phyloP scores from a whole-genome alignment of 2,329 filamentous ascomycete genomes.

The Talaromyces islandicus region DNA sequence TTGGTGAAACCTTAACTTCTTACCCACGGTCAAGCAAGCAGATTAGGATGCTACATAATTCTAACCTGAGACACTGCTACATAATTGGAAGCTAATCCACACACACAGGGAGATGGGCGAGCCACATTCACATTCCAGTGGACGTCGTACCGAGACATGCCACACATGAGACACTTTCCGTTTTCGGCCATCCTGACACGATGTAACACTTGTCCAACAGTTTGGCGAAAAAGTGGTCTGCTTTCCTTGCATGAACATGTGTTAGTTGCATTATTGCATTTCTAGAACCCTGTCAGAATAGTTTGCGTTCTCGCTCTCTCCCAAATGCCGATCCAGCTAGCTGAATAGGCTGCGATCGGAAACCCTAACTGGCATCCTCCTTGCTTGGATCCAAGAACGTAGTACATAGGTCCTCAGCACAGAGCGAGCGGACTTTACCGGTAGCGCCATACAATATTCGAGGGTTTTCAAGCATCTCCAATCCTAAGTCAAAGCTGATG shows the following conservation, averaged over 20 bases:
- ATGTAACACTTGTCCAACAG: background rate
- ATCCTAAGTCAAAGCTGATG: background rate
- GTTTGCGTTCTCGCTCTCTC: background rate
- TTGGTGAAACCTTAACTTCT: background rate
- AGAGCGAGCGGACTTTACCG: background rate
- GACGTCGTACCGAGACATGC: background rate
- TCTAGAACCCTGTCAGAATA: background rate
- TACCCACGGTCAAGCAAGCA: background rate
- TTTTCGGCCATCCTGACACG: background rate
- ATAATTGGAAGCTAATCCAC: background rate
- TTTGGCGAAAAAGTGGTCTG: background rate
- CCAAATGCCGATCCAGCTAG: background rate
- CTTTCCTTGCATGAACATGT: background rate
- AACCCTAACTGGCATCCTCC: background rate
- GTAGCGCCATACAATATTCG: background rate
- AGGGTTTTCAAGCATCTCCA: background rate
- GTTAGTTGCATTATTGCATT: background rate
- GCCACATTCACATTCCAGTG: background rate
- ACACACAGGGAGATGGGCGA: background rate
- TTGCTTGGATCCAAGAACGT: background rate
- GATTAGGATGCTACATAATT: background rate
- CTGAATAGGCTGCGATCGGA: background rate
- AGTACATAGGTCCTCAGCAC: background rate
- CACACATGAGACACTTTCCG: background rate
- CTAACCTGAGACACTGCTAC: background rate